Evolutionary conservation across 805 yeast species (phyloP).

Genomic region (Candida patagonica): DNA sequence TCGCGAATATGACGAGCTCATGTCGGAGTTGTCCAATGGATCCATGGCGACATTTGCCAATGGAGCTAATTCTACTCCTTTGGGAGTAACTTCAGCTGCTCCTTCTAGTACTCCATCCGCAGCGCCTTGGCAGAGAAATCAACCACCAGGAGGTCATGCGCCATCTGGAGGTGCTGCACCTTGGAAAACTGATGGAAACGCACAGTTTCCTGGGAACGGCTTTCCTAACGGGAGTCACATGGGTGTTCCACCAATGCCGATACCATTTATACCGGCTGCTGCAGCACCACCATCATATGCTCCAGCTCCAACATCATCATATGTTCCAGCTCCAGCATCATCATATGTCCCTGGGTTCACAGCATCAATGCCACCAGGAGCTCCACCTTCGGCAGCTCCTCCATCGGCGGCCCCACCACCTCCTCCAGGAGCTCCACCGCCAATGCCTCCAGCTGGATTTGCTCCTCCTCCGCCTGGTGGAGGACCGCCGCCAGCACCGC

Average conservation of each 20-base stretch:
- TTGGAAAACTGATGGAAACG: neutral
- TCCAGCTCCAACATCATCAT: too few species aligned
- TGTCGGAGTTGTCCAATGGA: slow-evolving; percentile 34
- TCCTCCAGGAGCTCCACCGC: slow-evolving; percentile 9
- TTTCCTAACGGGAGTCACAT: neutral
- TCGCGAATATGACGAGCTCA: slow-evolving; percentile 41
- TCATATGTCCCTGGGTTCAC: slow-evolving; percentile 13
- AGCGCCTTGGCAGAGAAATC: slow-evolving; percentile 7
- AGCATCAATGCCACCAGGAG: neutral
- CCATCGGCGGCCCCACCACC: slow-evolving; percentile 19
- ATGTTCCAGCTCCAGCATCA: neutral
- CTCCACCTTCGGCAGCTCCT: neutral
- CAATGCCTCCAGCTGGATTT: slow-evolving; percentile 9
- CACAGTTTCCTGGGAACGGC: neutral
- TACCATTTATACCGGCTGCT: neutral
- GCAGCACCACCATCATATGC: neutral
- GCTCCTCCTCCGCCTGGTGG: slow-evolving; percentile 14
- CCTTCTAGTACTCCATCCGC: slow-evolving; percentile 8
- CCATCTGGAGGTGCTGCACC: too few species aligned
- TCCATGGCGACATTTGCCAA: neutral
- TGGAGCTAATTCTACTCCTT: neutral
- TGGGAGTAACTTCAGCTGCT: slow-evolving; percentile 1
- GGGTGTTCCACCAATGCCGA: neutral
- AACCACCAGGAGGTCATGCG: too few species aligned
- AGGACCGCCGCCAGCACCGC: slow-evolving; percentile 16